Conservation (phyloP, 345 rosid genomes). For the Eucalyptus rudis region DNA sequence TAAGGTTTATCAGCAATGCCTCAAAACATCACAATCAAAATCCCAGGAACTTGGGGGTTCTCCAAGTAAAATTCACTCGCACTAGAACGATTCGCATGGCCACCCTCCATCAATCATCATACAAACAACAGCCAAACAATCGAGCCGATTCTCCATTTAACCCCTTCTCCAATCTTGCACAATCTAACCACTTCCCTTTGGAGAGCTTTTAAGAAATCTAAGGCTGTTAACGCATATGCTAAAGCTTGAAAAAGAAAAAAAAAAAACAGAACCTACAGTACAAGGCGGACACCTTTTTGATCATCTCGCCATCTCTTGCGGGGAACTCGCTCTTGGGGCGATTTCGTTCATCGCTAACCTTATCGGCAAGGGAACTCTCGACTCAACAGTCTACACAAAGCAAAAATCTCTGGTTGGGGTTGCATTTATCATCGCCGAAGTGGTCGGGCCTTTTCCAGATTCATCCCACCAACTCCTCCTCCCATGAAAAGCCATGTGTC, state of each 20-base stretch:
- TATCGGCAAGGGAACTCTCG: neutral
- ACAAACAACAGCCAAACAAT: neutral
- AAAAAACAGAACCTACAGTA: neutral
- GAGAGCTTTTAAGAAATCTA: neutral
- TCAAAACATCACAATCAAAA: neutral
- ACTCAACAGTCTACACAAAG: neutral
- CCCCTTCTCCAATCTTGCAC: neutral
- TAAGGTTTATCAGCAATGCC: neutral
- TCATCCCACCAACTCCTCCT: neutral
- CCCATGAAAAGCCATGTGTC: neutral
- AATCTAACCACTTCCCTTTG: neutral
- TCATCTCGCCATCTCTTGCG: neutral
- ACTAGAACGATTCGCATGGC: neutral
- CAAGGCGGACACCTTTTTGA: neutral
- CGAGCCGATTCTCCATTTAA: neutral
- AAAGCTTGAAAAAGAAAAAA: neutral
- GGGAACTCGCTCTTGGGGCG: neutral
- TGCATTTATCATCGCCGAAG: neutral
- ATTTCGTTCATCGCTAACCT: neutral
- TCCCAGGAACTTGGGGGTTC: neutral
- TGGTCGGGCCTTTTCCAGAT: neutral
- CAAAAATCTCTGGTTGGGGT: neutral
- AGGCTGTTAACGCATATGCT: neutral
- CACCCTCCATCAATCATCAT: neutral
- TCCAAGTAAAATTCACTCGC: neutral